Evolutionary conservation across 805 yeast species (phyloP).

Genomic region (Monosporozyma servazzii): DNA sequence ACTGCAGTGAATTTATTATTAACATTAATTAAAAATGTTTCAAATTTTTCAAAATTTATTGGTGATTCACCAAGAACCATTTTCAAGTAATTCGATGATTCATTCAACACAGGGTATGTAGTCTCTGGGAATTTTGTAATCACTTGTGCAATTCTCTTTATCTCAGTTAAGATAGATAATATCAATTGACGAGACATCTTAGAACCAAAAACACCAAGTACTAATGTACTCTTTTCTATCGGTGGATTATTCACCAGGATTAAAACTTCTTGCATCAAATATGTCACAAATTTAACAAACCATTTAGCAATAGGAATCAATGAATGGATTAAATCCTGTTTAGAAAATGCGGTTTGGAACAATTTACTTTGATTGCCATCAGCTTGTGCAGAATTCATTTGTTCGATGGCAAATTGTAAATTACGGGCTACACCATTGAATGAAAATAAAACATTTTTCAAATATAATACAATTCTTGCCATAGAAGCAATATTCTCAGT

Average conservation of each 20-base stretch:
- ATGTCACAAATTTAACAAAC: constrained; percentile 71
- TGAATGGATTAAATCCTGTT: constrained; percentile 56
- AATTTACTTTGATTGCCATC: constrained; percentile 32
- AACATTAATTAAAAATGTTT: constrained; percentile 51
- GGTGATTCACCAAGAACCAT: constrained; percentile 37
- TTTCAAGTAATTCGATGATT: constrained; percentile 25
- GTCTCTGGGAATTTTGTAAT: constrained; percentile 49
- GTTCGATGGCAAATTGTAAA: constrained; percentile 31
- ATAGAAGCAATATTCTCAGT: constrained; percentile 22
- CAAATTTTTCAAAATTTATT: constrained; percentile 46
- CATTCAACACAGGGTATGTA: constrained; percentile 32
- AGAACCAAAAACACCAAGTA: constrained; percentile 50
- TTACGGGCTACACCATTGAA: constrained; percentile 30
- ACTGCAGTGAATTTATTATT: constrained; percentile 30
- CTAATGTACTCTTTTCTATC: constrained; percentile 33
- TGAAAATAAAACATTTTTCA: constrained; percentile 28
- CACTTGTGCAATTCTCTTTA: constrained; percentile 49
- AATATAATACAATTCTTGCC: constrained; percentile 25
- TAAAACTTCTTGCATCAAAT: constrained; percentile 62
- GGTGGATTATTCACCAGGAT: constrained; percentile 31
- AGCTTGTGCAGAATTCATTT: constrained; percentile 12
- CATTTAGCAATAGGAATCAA: constrained; percentile 76
- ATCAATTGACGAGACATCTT: constrained; percentile 63
- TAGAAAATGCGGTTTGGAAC: constrained; percentile 42
- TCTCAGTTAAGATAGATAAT: constrained; percentile 56